A percentile compares a stretch with the other conserved stretches of the same genome.
Evolutionary conservation across 116 monocot genomes (phyloP).

Genomic region (Phalaenopsis hybrid): DNA sequence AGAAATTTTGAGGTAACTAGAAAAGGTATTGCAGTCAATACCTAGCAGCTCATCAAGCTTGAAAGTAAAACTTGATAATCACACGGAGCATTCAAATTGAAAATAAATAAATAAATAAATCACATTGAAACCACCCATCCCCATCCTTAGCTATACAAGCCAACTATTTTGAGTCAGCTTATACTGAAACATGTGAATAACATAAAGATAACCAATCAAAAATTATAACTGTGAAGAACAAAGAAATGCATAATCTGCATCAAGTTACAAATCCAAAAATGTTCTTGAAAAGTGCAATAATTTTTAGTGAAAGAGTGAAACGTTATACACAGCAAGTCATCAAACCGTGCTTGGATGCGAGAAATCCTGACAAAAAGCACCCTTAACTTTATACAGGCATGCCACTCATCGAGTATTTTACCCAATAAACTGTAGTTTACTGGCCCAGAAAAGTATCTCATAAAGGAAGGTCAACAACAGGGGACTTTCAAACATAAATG

Average conservation of each 20-base stretch:
- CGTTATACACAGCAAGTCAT: background rate
- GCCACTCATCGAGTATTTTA: too few species aligned
- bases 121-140: background rate
- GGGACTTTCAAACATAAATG: too few species aligned
- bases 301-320: background rate
- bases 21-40: background rate
- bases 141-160: background rate
- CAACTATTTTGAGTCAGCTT: background rate
- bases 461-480: too few species aligned
- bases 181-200: background rate
- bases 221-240: background rate
- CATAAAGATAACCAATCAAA: background rate
- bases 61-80: background rate
- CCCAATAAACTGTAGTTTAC: too few species aligned
- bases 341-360: too few species aligned
- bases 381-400: too few species aligned
- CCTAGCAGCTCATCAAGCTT: background rate
- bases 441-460: too few species aligned
- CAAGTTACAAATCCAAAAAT: background rate
- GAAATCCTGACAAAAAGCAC: too few species aligned
- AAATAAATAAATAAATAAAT: background rate
- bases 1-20: background rate
- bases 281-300: background rate
- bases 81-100: background rate
- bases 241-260: background rate